These are phyloP conservation scores for Pythium coloratum DNA, from an alignment of 352 stramenopile species.

Conservation along the genomic window DNA sequence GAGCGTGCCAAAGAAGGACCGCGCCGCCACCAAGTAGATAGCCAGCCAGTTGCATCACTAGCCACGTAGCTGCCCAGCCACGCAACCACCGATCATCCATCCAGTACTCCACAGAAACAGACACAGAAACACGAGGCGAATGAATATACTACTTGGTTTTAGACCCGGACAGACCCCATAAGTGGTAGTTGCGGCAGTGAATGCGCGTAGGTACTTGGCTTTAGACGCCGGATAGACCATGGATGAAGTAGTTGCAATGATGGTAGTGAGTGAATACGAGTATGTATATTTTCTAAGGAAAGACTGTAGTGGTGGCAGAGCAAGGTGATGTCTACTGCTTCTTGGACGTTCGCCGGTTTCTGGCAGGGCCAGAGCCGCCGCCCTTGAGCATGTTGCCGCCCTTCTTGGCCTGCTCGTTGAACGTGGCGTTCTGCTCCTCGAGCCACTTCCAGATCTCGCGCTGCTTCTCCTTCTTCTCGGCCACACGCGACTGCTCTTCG, in stretches of 20 bases:
- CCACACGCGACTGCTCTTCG: conserved; percentile 78
- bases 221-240: background rate
- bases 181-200: no score
- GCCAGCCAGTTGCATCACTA: background rate
- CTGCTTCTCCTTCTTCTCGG: conserved; percentile 89
- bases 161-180: no score
- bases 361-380: conserved; percentile 77
- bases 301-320: background rate
- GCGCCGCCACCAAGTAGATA: conserved; percentile 50
- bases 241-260: background rate
- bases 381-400: conserved; percentile 95
- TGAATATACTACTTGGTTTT: background rate
- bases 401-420: conserved; percentile 97
- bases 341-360: conserved; percentile 52
- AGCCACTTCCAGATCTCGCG: conserved; percentile 96
- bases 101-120: background rate
- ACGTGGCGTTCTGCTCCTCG: conserved; percentile 95
- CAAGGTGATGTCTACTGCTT: conserved; percentile 32
- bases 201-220: background rate
- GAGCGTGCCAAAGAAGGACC: conserved; percentile 81
- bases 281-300: conserved; percentile 3
- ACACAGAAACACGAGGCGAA: background rate
- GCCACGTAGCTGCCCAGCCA: background rate
- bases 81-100: no score
- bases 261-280: background rate